Evolutionary conservation across 805 yeast species (phyloP), one percentile per base, ranked within the genome.

Genomic region (Candida gorgasii): DNA sequence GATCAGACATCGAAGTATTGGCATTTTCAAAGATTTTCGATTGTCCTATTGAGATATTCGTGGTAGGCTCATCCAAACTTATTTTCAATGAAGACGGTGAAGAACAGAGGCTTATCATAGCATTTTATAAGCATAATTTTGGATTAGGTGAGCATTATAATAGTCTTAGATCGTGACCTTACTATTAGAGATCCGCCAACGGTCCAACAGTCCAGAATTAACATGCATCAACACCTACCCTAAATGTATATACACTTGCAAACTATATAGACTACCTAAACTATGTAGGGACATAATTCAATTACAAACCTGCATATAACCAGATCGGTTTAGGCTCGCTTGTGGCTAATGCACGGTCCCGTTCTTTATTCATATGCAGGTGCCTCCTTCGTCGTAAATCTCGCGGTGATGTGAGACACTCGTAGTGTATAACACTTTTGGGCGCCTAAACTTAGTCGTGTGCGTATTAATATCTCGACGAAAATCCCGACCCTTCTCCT

Each of bases 121-220:
- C 88, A 0, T 92, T 82, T 58, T 92, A 87, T 62, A 85, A 83
- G 61, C 93, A 89, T 58, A 78, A 80, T 12, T 92, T 80, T 60
- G 93, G 97, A 0, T 73, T 92, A 17, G 99, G 99, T 19, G 98
- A 90, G 65, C 99, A 92, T 66, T 92, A 92, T 63, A 92, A 92
- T 59, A 88, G 97, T 20, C 27, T 40, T 29, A 34, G 44, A 19
- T 9, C 33, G 8, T 8, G 9, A 7, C 13, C 9, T 26, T 8
- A 26, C n/a, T n/a, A n/a, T n/a, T n/a, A n/a, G n/a, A n/a, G n/a
- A n/a, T n/a, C n/a, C n/a, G n/a, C n/a, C n/a, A n/a, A n/a, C n/a
- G n/a, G n/a, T n/a, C n/a, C n/a, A n/a, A n/a, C n/a, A n/a, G n/a
- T n/a, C n/a, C n/a, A n/a, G n/a, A n/a, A n/a, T n/a, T n/a, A n/a